phyloP scores from a whole-genome alignment of 495 filamentous ascomycete genomes.

The Annulohypoxylon moriforme region DNA sequence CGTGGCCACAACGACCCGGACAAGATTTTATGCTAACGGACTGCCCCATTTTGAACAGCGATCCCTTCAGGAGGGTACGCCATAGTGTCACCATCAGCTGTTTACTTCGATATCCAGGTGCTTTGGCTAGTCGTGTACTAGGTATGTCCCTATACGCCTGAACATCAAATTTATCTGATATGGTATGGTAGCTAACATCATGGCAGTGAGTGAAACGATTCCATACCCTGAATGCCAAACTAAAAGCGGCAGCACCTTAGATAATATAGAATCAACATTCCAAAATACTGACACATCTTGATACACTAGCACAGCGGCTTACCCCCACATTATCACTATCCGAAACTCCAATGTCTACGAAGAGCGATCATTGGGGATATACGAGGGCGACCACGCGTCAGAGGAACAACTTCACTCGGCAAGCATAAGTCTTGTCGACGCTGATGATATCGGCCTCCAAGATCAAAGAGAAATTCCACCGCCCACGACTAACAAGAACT shows the following conservation, averaged over 20 bases:
- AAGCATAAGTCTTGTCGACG: slow-evolving; percentile 41
- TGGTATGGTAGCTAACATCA: background rate
- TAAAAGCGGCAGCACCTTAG: background rate
- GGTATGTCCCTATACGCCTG: background rate
- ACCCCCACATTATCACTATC: slow-evolving; percentile 74
- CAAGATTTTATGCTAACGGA: slow-evolving; percentile 15
- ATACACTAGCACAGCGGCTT: slow-evolving; percentile 63
- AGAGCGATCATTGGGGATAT: slow-evolving; percentile 69
- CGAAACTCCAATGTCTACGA: slow-evolving; percentile 67
- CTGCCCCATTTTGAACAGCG: slow-evolving; percentile 50
- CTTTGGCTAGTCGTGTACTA: slow-evolving; percentile 87
- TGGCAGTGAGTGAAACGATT: background rate
- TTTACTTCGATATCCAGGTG: slow-evolving; percentile 73
- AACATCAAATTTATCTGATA: background rate
- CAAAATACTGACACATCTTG: background rate
- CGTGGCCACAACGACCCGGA: background rate
- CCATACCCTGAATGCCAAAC: background rate
- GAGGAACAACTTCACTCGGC: slow-evolving; percentile 44
- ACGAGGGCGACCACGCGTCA: slow-evolving; percentile 59
- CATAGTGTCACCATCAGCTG: slow-evolving; percentile 72
- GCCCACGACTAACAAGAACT: slow-evolving; percentile 21
- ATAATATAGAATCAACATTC: background rate
- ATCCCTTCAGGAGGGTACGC: slow-evolving; percentile 82
- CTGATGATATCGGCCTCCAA: slow-evolving; percentile 19
- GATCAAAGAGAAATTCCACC: slow-evolving; percentile 30